These are phyloP conservation scores for Lachnellula suecica DNA, from an alignment of 2,329 filamentous ascomycete species.

Conservation along the genomic window DNA sequence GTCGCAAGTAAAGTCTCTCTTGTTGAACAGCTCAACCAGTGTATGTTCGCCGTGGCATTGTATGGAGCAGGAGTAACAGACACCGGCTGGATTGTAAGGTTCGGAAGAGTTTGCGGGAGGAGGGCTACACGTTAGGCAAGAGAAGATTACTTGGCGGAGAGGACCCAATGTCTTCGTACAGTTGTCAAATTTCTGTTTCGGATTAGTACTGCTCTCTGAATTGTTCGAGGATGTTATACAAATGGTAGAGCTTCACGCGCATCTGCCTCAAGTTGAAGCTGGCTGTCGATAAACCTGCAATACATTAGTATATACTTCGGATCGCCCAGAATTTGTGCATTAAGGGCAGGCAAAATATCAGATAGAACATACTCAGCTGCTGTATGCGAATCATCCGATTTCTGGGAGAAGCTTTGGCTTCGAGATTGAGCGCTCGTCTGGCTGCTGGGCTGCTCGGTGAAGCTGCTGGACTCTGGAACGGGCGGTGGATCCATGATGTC, in stretches of 20 bases:
- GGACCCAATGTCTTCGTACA: slow-evolving; percentile 90
- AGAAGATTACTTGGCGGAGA: slow-evolving; percentile 84
- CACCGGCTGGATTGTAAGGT: slow-evolving; percentile 71
- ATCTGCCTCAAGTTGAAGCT: slow-evolving; percentile 90
- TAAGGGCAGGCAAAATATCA: too few species aligned
- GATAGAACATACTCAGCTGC: slow-evolving; percentile 39
- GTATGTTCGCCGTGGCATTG: slow-evolving; percentile 95
- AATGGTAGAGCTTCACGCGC: slow-evolving; percentile 94
- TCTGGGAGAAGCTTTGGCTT: slow-evolving; percentile 59
- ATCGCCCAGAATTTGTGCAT: neutral
- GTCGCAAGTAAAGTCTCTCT: slow-evolving; percentile 94
- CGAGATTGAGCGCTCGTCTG: slow-evolving; percentile 36
- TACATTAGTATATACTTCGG: slow-evolving; percentile 8
- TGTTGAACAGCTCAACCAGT: slow-evolving; percentile 93
- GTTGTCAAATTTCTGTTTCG: slow-evolving; percentile 77
- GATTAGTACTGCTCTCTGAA: slow-evolving; percentile 3
- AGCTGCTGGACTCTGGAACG: slow-evolving; percentile 21
- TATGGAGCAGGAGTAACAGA: slow-evolving; percentile 97
- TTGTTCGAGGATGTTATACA: slow-evolving; percentile 45
- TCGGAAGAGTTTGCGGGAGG: slow-evolving; percentile 62
- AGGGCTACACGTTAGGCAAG: slow-evolving; percentile 91
- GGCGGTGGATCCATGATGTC: slow-evolving; percentile 37
- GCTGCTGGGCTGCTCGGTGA: slow-evolving; percentile 10
- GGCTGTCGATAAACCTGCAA: slow-evolving; percentile 77
- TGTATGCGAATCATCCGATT: slow-evolving; percentile 52